Evolutionary conservation across 1,284 basidiomycete genomes (phyloP).

Genomic region (Coniferiporia weirii): DNA sequence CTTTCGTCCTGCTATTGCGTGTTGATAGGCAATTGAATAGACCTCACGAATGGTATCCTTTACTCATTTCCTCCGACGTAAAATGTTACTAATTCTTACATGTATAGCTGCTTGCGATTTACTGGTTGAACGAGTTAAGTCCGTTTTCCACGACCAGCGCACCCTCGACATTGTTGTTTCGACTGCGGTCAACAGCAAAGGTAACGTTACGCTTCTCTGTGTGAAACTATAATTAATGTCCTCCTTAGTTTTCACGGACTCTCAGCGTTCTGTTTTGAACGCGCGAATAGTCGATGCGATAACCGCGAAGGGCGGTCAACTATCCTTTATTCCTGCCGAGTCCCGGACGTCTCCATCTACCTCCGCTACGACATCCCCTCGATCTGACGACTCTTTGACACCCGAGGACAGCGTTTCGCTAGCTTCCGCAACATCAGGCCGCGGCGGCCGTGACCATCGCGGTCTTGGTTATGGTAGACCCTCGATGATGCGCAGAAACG

Average conservation of each 20-base stretch:
- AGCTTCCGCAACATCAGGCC: not conserved
- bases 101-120: constrained; percentile 31
- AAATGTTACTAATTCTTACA: constrained; percentile 12
- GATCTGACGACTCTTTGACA: constrained; percentile 1
- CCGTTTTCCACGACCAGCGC: constrained; percentile 36
- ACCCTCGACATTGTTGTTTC: constrained; percentile 35
- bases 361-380: not conserved
- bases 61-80: not conserved
- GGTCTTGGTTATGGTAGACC: constrained; percentile 8
- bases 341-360: not conserved
- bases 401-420: constrained; percentile 1
- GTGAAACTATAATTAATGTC: not conserved
- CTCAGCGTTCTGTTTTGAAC: constrained; percentile 4
- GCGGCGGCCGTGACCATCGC: not conserved
- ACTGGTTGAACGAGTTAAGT: constrained; percentile 33
- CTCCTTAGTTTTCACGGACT: constrained; percentile 13
- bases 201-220: constrained; percentile 43
- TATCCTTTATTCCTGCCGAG: constrained; percentile 7
- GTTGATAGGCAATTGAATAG: not conserved
- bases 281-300: not conserved
- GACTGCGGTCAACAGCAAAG: constrained; percentile 49
- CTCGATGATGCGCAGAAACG: constrained; percentile 6
- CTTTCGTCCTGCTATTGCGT: constrained; percentile 21
- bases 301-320: constrained; percentile 2
- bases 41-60: constrained; percentile 8